Conservation (phyloP, 306 rosid genomes). For the Glycine latifolia region DNA sequence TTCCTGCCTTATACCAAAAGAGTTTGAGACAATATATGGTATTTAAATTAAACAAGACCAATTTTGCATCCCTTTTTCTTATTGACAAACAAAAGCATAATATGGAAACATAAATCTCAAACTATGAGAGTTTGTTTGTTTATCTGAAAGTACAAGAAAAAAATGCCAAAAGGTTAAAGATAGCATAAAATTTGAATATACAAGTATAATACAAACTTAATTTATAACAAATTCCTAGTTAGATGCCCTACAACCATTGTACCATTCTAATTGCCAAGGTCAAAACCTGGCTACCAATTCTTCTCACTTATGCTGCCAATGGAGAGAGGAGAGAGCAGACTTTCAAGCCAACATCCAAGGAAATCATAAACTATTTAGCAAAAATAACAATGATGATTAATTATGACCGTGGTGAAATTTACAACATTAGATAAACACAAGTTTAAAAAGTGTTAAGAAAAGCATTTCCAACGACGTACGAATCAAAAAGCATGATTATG, state of each 20-base stretch:
- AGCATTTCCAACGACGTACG: neutral
- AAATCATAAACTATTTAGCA: conserved; percentile 7
- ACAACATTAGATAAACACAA: conserved; percentile 14
- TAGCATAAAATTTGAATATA: neutral
- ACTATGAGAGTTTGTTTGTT: conserved; percentile 5
- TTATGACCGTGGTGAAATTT: conserved; percentile 13
- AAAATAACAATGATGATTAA: conserved; percentile 2
- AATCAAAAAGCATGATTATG: conserved; percentile 9
- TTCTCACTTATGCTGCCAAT: neutral
- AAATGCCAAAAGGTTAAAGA: neutral
- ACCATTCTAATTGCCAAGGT: neutral
- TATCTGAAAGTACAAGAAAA: conserved; percentile 8
- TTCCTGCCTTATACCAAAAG: conserved; percentile 10
- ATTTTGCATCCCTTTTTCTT: conserved; percentile 2
- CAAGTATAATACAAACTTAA: conserved; percentile 13
- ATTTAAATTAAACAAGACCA: neutral
- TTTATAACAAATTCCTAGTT: conserved; percentile 14
- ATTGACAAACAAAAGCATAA: conserved; percentile 9
- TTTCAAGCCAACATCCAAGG: conserved; percentile 19
- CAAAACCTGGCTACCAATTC: neutral
- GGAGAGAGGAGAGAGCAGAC: conserved; percentile 28
- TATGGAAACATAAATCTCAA: conserved; percentile 23
- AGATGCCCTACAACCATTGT: conserved; percentile 5
- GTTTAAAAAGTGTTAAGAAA: conserved; percentile 8
- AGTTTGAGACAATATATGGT: neutral